These are phyloP conservation scores for Epichloe gansuensis DNA, from an alignment of 2,329 filamentous ascomycete species.

Conservation along the genomic window DNA sequence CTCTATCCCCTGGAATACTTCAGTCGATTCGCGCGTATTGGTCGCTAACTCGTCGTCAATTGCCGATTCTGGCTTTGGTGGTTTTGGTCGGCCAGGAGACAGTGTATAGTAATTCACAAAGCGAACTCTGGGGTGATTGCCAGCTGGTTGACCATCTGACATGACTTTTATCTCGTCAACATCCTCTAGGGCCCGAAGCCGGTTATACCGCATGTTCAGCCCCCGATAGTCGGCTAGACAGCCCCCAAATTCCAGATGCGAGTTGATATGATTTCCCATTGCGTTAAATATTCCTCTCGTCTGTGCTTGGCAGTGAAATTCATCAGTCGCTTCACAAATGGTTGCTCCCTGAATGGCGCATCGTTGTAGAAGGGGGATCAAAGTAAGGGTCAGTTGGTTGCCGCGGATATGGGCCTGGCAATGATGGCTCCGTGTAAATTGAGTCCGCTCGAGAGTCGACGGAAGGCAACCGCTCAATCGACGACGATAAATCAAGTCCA, in stretches of 20 bases:
- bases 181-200: slow-evolving; percentile 60
- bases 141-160: slow-evolving; percentile 8
- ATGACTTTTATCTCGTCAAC: slow-evolving; percentile 39
- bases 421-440: not conserved
- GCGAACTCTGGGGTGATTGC: slow-evolving; percentile 43
- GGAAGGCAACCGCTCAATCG: slow-evolving; percentile 9
- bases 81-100: slow-evolving; percentile 60
- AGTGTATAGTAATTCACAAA: slow-evolving; percentile 88
- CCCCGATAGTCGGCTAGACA: slow-evolving; percentile 66
- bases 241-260: slow-evolving; percentile 73
- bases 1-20: not conserved
- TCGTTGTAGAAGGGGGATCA: slow-evolving; percentile 72
- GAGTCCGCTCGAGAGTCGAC: slow-evolving; percentile 6
- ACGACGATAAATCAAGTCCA: slow-evolving; percentile 8
- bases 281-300: slow-evolving; percentile 54
- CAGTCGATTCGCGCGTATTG: too few species aligned
- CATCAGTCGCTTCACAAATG: slow-evolving; percentile 53
- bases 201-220: slow-evolving; percentile 57
- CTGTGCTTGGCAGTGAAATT: slow-evolving; percentile 77
- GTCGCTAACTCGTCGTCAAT: not conserved
- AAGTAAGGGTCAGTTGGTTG: slow-evolving; percentile 47
- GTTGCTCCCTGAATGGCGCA: slow-evolving; percentile 52
- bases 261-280: slow-evolving; percentile 60
- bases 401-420: slow-evolving; percentile 1
- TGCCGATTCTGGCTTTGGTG: slow-evolving; percentile 9